These are phyloP conservation scores for Telfairia occidentalis DNA, from an alignment of 331 rosid species.

Conservation along the genomic window DNA sequence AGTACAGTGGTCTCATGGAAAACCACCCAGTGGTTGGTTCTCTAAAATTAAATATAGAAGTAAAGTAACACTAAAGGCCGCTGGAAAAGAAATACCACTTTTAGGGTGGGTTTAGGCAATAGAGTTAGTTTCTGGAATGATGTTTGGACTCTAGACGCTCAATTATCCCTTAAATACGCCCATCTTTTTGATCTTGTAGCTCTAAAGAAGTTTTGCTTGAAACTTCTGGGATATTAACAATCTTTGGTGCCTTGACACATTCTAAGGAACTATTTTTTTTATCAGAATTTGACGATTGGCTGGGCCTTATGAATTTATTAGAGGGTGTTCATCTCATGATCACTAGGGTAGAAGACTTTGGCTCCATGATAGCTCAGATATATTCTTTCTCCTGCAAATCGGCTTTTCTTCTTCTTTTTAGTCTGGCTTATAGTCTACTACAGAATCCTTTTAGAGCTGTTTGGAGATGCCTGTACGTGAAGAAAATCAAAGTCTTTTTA, in stretches of 20 bases:
- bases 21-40: not conserved
- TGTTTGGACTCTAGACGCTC: not conserved
- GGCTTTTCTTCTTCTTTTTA: not conserved
- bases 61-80: not conserved
- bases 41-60: not conserved
- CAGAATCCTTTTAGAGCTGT: not conserved
- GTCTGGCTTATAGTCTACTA: not conserved
- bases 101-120: not conserved
- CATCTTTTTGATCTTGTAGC: not conserved
- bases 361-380: not conserved
- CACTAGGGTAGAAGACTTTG: not conserved
- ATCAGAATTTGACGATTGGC: not conserved
- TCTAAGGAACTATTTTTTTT: not conserved
- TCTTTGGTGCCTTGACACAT: not conserved
- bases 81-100: not conserved
- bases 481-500: not conserved
- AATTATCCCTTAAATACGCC: not conserved
- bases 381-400: not conserved
- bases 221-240: not conserved
- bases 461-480: not conserved
- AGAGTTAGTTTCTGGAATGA: not conserved
- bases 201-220: not conserved
- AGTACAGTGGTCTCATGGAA: not conserved
- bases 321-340: not conserved
- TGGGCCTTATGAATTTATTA: not conserved